These are phyloP conservation scores for Aureobasidium sp. DNA, from an alignment of 2,329 filamentous ascomycete genomes.

Conservation along the genomic window DNA sequence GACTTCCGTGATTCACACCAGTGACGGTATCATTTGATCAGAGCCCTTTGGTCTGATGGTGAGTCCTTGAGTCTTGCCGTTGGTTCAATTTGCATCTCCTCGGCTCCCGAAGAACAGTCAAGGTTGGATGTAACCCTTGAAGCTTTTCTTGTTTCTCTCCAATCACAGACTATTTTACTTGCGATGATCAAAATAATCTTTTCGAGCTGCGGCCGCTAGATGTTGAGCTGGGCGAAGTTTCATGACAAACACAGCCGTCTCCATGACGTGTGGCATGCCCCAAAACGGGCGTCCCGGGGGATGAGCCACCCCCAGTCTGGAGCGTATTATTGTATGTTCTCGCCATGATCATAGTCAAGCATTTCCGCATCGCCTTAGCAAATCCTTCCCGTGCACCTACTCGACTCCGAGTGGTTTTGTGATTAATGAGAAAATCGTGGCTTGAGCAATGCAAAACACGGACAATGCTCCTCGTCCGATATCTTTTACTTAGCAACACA, in stretches of 20 bases:
- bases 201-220: background rate
- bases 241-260: slow-evolving; percentile 1
- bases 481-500: too few relatives aligned
- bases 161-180: background rate
- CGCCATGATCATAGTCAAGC: background rate
- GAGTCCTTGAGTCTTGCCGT: background rate
- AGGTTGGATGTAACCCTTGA: background rate
- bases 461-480: too few relatives aligned
- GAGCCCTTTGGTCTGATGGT: background rate
- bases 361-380: too few relatives aligned
- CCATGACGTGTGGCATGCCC: background rate
- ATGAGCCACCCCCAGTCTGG: background rate
- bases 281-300: background rate
- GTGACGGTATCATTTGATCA: background rate
- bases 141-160: background rate
- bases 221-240: background rate
- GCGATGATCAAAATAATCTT: slow-evolving; percentile 2
- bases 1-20: too few relatives aligned
- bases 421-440: too few relatives aligned
- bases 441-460: too few relatives aligned
- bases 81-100: background rate
- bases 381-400: too few relatives aligned
- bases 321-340: background rate
- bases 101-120: background rate
- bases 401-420: too few relatives aligned